phyloP scores from a whole-genome alignment of 2,329 filamentous ascomycete genomes.

The Ophiostoma perfectum region DNA sequence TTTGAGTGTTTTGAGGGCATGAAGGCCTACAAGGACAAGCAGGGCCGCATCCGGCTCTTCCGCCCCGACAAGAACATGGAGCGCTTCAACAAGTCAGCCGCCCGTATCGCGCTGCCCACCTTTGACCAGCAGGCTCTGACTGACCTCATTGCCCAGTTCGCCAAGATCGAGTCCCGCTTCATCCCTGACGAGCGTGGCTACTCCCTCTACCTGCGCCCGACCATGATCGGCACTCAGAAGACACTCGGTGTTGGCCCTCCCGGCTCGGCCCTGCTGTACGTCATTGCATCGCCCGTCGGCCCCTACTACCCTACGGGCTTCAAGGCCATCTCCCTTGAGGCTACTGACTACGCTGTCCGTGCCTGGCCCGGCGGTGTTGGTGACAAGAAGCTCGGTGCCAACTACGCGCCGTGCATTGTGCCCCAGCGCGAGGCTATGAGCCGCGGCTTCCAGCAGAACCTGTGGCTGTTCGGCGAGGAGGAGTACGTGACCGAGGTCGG shows the following conservation, averaged over 20 bases:
- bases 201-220: slow-evolving; percentile 90
- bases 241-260: slow-evolving; percentile 92
- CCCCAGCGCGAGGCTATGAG: slow-evolving; percentile 88
- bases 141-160: slow-evolving; percentile 74
- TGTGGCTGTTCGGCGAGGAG: slow-evolving; percentile 95
- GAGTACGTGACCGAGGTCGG: slow-evolving; percentile 96
- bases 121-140: slow-evolving; percentile 71
- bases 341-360: slow-evolving; percentile 91
- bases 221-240: slow-evolving; percentile 93
- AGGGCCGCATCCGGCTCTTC: slow-evolving; percentile 78
- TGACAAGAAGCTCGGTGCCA: slow-evolving; percentile 96
- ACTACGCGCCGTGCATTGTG: slow-evolving; percentile 99
- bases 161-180: slow-evolving; percentile 77
- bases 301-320: slow-evolving; percentile 98
- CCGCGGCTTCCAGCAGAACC: slow-evolving; percentile 93
- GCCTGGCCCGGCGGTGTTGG: slow-evolving; percentile 97
- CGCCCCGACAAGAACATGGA: slow-evolving; percentile 95
- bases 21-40: slow-evolving; percentile 93
- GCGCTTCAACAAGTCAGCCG: slow-evolving; percentile 83
- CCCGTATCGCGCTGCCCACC: slow-evolving; percentile 86
- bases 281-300: slow-evolving; percentile 93
- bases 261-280: slow-evolving; percentile 82
- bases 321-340: slow-evolving; percentile 93
- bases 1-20: slow-evolving; percentile 98
- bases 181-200: slow-evolving; percentile 84